Evolutionary conservation across 352 stramenopile species (phyloP), one percentile per base, ranked within the genome.

Genomic region (Saprolegnia parasitica): DNA sequence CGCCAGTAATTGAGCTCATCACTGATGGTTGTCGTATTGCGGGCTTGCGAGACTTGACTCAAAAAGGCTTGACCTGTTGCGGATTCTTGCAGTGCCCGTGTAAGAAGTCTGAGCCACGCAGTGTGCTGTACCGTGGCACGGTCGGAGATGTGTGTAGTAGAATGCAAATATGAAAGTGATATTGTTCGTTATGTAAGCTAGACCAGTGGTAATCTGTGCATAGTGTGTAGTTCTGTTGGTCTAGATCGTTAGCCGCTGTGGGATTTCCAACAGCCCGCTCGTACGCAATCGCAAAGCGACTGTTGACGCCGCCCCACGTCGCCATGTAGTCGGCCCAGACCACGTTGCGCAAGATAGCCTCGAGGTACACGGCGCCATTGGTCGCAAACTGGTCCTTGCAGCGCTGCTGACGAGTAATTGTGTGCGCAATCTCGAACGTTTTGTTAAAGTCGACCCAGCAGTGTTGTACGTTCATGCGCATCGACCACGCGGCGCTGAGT

Each of bases 391-490:
- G 9, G 4, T 29, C 35, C n/a, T n/a, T n/a, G 37, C 56, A 65
- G 9, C 56, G 56, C 4, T 16, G 35, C 32, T 67, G 58, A 1
- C 58, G 40, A 21, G 10, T 15, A 20, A 9, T 21, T 11, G 58
- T 67, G 58, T 67, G 58, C 21, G 58, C 58, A 21, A 67, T 67
- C 21, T 56, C 58, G n/a, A 67, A 67, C 26, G 13, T 21, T 23
- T 42, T 20, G 11, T 42, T 35, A 21, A 67, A 56, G 58, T 67
- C 58, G n/a, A 67, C 20, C 58, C 58, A 67, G 40, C 58, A 67
- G 21, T 63, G 40, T 32, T 46, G 56, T 1, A 37, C 40, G 13
- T 40, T 23, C 4, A 63, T 63, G 24, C 56, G 40, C 56, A 63
- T 26, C 24, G 24, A 46, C 20, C 35, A 29, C 16, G 49, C 11